Evolutionary conservation across 306 rosid genomes (phyloP).

Genomic region (Ormosia semicastrata): DNA sequence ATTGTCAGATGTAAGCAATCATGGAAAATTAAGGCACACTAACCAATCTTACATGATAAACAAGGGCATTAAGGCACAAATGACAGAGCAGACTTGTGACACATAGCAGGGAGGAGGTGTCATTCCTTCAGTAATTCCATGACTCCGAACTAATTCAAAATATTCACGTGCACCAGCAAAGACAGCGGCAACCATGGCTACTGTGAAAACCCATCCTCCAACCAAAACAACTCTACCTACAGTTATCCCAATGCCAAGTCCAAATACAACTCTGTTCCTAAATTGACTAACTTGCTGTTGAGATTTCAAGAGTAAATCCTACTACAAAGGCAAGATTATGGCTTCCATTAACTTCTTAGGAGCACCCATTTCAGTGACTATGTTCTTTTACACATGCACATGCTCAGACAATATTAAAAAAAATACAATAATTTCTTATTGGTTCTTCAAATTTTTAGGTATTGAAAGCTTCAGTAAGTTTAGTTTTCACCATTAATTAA

Average conservation of each 20-base stretch:
- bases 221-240: constrained; percentile 76
- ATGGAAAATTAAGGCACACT: constrained; percentile 22
- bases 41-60: constrained; percentile 69
- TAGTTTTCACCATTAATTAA: neutral
- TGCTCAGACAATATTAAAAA: neutral
- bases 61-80: constrained; percentile 86
- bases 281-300: constrained; percentile 61
- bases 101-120: constrained; percentile 91
- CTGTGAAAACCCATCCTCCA: constrained; percentile 86
- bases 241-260: constrained; percentile 82
- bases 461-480: neutral
- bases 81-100: constrained; percentile 81
- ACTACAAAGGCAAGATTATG: constrained; percentile 36
- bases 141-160: constrained; percentile 85
- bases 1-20: neutral
- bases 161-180: constrained; percentile 84
- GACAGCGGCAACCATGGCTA: constrained; percentile 64
- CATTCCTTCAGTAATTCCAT: constrained; percentile 88
- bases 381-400: neutral
- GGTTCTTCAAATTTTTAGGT: neutral
- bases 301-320: constrained; percentile 44
- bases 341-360: constrained; percentile 27
- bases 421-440: constrained; percentile 3
- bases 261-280: constrained; percentile 69
- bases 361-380: constrained; percentile 28